phyloP scores from a whole-genome alignment of 495 filamentous ascomycete genomes.

The Lasiosphaeria hispida region DNA sequence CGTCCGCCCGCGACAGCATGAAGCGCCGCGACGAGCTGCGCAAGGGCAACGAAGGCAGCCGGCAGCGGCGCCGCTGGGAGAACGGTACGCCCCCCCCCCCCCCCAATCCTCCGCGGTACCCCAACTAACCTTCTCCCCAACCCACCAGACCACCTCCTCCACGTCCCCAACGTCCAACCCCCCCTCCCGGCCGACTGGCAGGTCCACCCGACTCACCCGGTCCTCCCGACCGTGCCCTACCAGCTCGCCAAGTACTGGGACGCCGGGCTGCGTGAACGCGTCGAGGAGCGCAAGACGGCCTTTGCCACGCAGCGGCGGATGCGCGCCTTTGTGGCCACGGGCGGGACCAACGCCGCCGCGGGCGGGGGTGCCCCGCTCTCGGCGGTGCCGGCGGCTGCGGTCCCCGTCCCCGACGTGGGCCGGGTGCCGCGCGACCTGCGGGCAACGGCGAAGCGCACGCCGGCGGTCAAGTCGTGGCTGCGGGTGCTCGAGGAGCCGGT shows the following conservation, averaged over 20 bases:
- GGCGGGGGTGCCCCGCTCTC: too few species aligned
- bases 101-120: background rate
- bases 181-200: constrained; percentile 80
- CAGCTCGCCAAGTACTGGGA: constrained; percentile 89
- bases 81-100: constrained; percentile 61
- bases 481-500: constrained; percentile 50
- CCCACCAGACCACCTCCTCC: constrained; percentile 70
- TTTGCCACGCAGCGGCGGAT: constrained; percentile 27
- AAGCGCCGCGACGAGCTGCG: constrained; percentile 66
- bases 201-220: constrained; percentile 71
- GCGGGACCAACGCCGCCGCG: background rate
- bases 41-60: constrained; percentile 91
- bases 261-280: constrained; percentile 53
- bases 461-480: constrained; percentile 47
- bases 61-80: constrained; percentile 87
- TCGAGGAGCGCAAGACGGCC: constrained; percentile 39
- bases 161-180: constrained; percentile 81
- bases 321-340: constrained; percentile 5
- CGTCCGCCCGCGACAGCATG: constrained; percentile 44
- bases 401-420: constrained; percentile 33
- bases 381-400: constrained; percentile 12
- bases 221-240: constrained; percentile 73
- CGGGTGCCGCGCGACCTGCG: constrained; percentile 60
- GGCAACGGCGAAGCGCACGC: constrained; percentile 46
- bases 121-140: background rate